Evolutionary conservation across 2,329 filamentous ascomycete genomes (phyloP).

Genomic region (Aspergillus fischeri): DNA sequence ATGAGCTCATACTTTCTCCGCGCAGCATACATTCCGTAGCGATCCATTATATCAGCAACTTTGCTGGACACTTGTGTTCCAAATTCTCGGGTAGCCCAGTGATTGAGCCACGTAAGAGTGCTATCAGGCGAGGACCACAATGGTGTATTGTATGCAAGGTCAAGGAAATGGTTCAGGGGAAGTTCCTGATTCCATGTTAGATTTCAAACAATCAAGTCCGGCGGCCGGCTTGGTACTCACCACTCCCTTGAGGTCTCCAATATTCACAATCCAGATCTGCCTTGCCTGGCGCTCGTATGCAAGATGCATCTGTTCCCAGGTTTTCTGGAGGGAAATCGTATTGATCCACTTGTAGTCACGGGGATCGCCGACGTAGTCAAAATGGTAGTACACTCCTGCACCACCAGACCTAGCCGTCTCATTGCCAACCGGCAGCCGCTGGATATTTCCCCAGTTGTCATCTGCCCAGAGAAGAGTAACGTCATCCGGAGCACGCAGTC

Average conservation of each 20-base stretch:
- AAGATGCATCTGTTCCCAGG: constrained; percentile 62
- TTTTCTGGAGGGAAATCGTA: constrained; percentile 62
- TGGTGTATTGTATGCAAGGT: constrained; percentile 62
- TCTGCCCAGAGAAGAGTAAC: constrained; percentile 66
- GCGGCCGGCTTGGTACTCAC: constrained; percentile 22
- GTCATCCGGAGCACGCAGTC: constrained; percentile 60
- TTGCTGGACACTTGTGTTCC: constrained; percentile 44
- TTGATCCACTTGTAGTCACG: constrained; percentile 63
- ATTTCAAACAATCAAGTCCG: neutral
- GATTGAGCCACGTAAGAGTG: constrained; percentile 52
- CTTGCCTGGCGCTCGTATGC: constrained; percentile 57
- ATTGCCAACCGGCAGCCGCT: constrained; percentile 56
- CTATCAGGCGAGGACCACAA: constrained; percentile 52
- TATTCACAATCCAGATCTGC: constrained; percentile 64
- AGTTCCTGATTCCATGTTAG: constrained; percentile 44
- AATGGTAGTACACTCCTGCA: constrained; percentile 59
- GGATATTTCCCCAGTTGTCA: constrained; percentile 65
- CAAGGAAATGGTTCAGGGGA: constrained; percentile 64
- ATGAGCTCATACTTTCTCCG: constrained; percentile 61
- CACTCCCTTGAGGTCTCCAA: constrained; percentile 62
- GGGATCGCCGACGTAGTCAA: constrained; percentile 60
- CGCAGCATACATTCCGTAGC: constrained; percentile 55
- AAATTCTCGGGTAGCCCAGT: constrained; percentile 58
- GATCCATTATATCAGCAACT: constrained; percentile 51
- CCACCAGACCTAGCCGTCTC: constrained; percentile 59